Evolutionary conservation across 1,284 basidiomycete genomes (phyloP).

Genomic region (Leccinum huronense): DNA sequence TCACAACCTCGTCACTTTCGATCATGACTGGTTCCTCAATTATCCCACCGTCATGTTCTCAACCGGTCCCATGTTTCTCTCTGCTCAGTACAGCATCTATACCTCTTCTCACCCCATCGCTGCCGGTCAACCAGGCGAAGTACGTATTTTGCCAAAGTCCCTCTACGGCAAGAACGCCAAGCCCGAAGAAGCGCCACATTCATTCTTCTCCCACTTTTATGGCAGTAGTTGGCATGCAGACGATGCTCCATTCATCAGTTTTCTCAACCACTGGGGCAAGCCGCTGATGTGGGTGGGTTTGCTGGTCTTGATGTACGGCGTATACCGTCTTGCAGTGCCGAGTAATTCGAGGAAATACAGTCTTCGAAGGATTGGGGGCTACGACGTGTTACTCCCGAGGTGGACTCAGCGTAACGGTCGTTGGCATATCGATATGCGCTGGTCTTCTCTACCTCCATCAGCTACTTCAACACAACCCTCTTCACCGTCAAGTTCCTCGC

Average conservation of each 20-base stretch:
- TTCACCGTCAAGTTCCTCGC: constrained; percentile 45
- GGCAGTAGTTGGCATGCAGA: constrained; percentile 97
- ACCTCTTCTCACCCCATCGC: constrained; percentile 68
- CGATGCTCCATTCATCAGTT: constrained; percentile 90
- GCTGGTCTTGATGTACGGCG: constrained; percentile 66
- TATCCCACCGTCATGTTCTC: constrained; percentile 99
- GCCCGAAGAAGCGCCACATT: constrained; percentile 78
- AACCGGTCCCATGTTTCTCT: constrained; percentile 93
- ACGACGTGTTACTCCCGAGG: constrained; percentile 73
- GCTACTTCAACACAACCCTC: constrained; percentile 48
- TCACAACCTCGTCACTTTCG: constrained; percentile 88
- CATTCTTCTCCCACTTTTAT: constrained; percentile 96
- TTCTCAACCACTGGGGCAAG: constrained; percentile 86
- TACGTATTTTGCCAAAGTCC: constrained; percentile 90
- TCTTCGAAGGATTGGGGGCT: constrained; percentile 63
- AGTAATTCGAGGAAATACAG: constrained; percentile 57
- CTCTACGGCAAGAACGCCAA: constrained; percentile 97
- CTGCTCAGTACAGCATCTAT: constrained; percentile 83
- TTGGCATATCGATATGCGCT: constrained; percentile 69
- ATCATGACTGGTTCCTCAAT: constrained; percentile 91
- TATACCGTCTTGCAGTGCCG: constrained; percentile 58
- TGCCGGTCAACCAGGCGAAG: constrained; percentile 54
- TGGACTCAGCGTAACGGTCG: constrained; percentile 65
- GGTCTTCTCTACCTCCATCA: constrained; percentile 52
- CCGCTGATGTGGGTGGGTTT: constrained; percentile 80